phyloP scores from a whole-genome alignment of 306 rosid genomes.

The Lathyrus oleraceus region DNA sequence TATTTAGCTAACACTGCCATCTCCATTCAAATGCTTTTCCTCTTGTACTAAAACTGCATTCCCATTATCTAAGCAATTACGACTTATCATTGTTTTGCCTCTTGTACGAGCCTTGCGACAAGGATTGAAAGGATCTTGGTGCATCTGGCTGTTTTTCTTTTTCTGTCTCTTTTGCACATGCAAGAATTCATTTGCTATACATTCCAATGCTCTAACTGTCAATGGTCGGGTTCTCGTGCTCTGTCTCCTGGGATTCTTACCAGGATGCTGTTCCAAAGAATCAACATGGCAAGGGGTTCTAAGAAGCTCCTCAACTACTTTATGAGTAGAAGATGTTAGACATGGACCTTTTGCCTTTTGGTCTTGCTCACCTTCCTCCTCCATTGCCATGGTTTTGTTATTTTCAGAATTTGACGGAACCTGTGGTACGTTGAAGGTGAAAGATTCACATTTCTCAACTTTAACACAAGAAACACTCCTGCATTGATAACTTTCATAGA shows the following conservation, averaged over 20 bases:
- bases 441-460: slow-evolving; percentile 37
- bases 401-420: slow-evolving; percentile 38
- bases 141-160: not conserved
- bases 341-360: slow-evolving; percentile 25
- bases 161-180: not conserved
- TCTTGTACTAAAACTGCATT: slow-evolving; percentile 35
- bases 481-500: slow-evolving; percentile 22
- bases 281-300: not conserved
- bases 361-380: slow-evolving; percentile 1
- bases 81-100: not conserved
- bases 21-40: slow-evolving; percentile 47
- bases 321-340: slow-evolving; percentile 31
- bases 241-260: slow-evolving; percentile 57
- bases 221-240: slow-evolving; percentile 79
- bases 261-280: slow-evolving; percentile 12
- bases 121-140: slow-evolving; percentile 35
- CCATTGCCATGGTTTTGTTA: too few species aligned
- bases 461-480: slow-evolving; percentile 23
- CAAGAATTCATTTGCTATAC: slow-evolving; percentile 61
- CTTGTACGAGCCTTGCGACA: slow-evolving; percentile 50
- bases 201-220: slow-evolving; percentile 72
- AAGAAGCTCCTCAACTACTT: slow-evolving; percentile 33
- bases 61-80: not conserved
- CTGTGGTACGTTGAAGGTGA: slow-evolving; percentile 30
- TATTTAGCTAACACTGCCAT: slow-evolving; percentile 19